phyloP scores from a whole-genome alignment of 2,329 filamentous ascomycete species.

The Clarireedia monteithiana region DNA sequence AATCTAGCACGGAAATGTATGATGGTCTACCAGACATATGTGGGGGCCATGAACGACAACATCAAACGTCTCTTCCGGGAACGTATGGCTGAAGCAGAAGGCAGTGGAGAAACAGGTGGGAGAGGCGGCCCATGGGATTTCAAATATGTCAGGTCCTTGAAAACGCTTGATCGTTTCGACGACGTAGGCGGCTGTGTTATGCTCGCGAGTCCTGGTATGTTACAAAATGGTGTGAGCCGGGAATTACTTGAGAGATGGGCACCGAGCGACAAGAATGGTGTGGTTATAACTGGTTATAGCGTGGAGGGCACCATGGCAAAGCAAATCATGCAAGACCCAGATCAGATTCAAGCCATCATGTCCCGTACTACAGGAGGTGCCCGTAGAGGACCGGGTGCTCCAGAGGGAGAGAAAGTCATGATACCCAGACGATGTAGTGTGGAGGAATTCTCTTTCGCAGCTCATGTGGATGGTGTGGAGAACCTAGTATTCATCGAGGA shows the following conservation, averaged over 20 bases:
- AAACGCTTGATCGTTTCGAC: conserved; percentile 90
- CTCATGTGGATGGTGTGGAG: conserved; percentile 91
- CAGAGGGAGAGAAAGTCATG: conserved; percentile 78
- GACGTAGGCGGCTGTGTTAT: conserved; percentile 94
- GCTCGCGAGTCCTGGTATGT: conserved; percentile 95
- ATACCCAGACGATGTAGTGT: conserved; percentile 89
- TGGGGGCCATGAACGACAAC: conserved; percentile 98
- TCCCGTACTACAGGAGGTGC: conserved; percentile 59
- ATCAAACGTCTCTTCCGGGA: conserved; percentile 94
- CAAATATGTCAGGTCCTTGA: conserved; percentile 83
- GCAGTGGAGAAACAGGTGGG: conserved; percentile 62
- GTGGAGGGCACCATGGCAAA: conserved; percentile 99
- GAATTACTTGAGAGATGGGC: conserved; percentile 94
- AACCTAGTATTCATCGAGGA: conserved; percentile 97
- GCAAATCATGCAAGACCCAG: conserved; percentile 88
- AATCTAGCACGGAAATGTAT: conserved; percentile 95
- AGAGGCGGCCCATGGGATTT: conserved; percentile 96
- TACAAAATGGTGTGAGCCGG: conserved; percentile 91
- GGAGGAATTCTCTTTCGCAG: conserved; percentile 90
- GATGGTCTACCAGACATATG: conserved; percentile 97
- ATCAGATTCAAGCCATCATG: conserved; percentile 92
- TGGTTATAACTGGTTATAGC: conserved; percentile 96
- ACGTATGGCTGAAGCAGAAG: conserved; percentile 84
- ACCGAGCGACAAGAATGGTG: conserved; percentile 92
- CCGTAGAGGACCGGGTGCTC: conserved; percentile 47